Percentiles rank a stretch among this genome's conserved stretches.
Evolutionary conservation across 768 basidiomycete species (phyloP).

Genomic region (Paxillus involutus): DNA sequence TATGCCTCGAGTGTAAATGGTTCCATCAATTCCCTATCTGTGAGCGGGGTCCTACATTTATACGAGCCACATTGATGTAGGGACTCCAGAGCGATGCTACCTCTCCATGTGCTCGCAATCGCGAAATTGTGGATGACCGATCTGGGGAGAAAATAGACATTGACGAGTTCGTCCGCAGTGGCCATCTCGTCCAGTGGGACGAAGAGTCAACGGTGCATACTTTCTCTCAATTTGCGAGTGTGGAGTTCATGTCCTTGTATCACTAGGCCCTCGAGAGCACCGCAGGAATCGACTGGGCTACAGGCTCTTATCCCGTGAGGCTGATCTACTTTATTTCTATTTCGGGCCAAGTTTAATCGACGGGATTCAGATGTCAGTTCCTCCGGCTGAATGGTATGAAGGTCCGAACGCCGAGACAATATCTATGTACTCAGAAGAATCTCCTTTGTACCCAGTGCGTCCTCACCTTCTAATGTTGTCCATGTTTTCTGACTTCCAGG

Average conservation of each 20-base stretch:
- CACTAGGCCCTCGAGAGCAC: too few species aligned
- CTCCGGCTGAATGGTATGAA: not conserved
- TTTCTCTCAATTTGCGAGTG: too few species aligned
- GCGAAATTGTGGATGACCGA: not conserved
- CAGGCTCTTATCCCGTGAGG: too few species aligned
- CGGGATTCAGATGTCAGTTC: too few species aligned
- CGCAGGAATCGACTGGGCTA: too few species aligned
- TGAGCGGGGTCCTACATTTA: not conserved
- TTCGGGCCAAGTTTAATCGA: too few species aligned
- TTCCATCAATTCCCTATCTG: not conserved
- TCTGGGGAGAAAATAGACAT: not conserved
- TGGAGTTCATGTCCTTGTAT: too few species aligned
- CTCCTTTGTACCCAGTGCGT: not conserved
- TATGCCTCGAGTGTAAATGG: not conserved
- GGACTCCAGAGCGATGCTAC: not conserved
- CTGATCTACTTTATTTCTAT: too few species aligned
- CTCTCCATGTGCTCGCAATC: not conserved
- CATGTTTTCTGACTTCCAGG: not conserved
- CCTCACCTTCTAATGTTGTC: not conserved
- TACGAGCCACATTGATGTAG: not conserved
- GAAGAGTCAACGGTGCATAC: not conserved
- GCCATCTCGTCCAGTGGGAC: not conserved
- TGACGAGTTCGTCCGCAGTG: not conserved
- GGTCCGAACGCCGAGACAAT: not conserved
- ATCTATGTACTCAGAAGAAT: not conserved